Percentiles rank a stretch among this genome's conserved stretches.
These are phyloP conservation scores for Leccinum griseonigrum DNA, from an alignment of 1,284 basidiomycete species.

Conservation along the genomic window DNA sequence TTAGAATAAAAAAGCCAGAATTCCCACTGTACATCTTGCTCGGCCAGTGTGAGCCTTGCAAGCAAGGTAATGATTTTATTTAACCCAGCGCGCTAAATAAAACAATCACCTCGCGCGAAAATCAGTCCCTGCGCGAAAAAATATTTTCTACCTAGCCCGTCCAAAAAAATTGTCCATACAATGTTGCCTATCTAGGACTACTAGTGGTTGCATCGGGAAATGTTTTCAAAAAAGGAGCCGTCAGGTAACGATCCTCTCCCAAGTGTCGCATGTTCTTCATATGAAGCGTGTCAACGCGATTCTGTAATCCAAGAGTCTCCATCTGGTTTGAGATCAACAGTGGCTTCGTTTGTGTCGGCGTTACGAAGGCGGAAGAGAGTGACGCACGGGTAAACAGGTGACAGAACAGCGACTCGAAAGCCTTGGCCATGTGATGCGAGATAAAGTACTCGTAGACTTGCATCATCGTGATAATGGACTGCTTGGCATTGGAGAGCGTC, in stretches of 20 bases:
- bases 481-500: conserved; percentile 83
- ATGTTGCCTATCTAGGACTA: no score
- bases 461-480: conserved; percentile 97
- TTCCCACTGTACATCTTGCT: no score
- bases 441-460: conserved; percentile 99
- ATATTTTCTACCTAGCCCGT: no score
- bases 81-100: no score
- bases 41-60: no score
- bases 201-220: conserved; percentile 56
- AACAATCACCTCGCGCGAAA: no score
- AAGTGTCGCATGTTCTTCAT: conserved; percentile 97
- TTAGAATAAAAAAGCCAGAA: no score
- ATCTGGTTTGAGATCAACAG: conserved; percentile 87
- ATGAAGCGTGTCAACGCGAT: conserved; percentile 94
- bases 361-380: conserved; percentile 91
- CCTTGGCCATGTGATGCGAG: conserved; percentile 96
- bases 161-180: no score
- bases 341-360: conserved; percentile 87
- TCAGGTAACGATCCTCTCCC: conserved; percentile 98
- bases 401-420: conserved; percentile 97
- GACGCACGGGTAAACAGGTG: conserved; percentile 98
- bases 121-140: no score
- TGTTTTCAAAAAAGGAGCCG: conserved; percentile 92
- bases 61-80: no score
- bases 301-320: conserved; percentile 84